phyloP scores from a whole-genome alignment of 129 eudicot species.

The carrot (Daucus carota) region DNA sequence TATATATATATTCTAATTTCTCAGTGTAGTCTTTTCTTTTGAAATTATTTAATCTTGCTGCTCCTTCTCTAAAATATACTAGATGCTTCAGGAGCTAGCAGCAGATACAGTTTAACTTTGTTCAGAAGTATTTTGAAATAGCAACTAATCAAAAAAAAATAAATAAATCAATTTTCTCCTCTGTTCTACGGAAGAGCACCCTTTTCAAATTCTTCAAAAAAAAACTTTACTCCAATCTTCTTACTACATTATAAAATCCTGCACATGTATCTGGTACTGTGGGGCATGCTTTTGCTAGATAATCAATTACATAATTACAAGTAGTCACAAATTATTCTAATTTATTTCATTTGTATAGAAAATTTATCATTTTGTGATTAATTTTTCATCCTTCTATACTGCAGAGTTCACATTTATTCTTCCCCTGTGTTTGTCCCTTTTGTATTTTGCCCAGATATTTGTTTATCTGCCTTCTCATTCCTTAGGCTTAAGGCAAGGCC shows the following conservation, averaged over 20 bases:
- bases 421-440: neutral
- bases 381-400: neutral
- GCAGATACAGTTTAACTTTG: neutral
- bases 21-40: neutral
- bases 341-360: neutral
- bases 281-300: neutral
- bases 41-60: neutral
- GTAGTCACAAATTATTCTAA: neutral
- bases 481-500: neutral
- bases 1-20: neutral
- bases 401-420: neutral
- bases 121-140: neutral
- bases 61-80: neutral
- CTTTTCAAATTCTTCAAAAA: neutral
- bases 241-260: neutral
- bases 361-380: neutral
- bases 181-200: neutral
- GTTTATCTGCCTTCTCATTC: neutral
- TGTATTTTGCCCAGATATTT: neutral
- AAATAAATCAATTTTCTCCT: no score
- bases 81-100: neutral
- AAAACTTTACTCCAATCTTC: neutral
- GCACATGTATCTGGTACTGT: conserved; percentile 1
- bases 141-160: neutral
- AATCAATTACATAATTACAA: neutral